These are phyloP conservation scores for Aschersonia sp. DNA, from an alignment of 2,329 filamentous ascomycete genomes.

Conservation along the genomic window DNA sequence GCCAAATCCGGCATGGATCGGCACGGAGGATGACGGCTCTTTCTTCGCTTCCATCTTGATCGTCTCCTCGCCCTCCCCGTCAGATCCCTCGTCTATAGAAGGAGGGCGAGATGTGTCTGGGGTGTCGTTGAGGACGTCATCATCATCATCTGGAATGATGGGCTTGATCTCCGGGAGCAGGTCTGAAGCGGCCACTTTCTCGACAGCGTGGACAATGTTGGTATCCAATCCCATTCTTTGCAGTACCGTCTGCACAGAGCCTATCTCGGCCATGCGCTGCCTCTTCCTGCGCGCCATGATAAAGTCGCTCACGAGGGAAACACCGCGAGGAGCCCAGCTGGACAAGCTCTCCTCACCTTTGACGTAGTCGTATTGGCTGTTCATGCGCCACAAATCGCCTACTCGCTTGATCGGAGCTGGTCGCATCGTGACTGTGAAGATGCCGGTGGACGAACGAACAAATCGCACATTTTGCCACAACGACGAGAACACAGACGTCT, in stretches of 20 bases:
- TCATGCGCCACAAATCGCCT: conserved; percentile 91
- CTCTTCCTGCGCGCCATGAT: conserved; percentile 62
- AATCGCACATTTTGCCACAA: conserved; percentile 77
- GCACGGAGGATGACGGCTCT: not conserved
- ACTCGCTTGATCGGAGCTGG: conserved; percentile 83
- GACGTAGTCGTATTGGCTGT: conserved; percentile 86
- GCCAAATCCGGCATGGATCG: not conserved
- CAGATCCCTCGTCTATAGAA: conserved; percentile 16
- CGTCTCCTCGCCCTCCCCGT: conserved; percentile 9
- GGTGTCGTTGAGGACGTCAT: conserved; percentile 43
- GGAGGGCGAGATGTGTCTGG: conserved; percentile 35
- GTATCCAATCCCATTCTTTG: conserved; percentile 39
- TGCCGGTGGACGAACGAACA: conserved; percentile 72
- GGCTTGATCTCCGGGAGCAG: conserved; percentile 19
- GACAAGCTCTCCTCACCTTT: conserved; percentile 83
- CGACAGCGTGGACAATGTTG: conserved; percentile 16
- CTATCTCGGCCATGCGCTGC: conserved; percentile 64
- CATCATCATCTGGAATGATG: conserved; percentile 38
- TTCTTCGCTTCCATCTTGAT: conserved; percentile 6
- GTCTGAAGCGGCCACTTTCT: conserved; percentile 22
- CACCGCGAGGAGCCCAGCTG: conserved; percentile 77
- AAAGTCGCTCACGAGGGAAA: conserved; percentile 83
- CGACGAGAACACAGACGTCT: conserved; percentile 73
- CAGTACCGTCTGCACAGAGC: conserved; percentile 55
- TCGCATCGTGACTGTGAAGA: conserved; percentile 76